Conservation (phyloP, 345 rosid genomes). For the Passiflora organensis region DNA sequence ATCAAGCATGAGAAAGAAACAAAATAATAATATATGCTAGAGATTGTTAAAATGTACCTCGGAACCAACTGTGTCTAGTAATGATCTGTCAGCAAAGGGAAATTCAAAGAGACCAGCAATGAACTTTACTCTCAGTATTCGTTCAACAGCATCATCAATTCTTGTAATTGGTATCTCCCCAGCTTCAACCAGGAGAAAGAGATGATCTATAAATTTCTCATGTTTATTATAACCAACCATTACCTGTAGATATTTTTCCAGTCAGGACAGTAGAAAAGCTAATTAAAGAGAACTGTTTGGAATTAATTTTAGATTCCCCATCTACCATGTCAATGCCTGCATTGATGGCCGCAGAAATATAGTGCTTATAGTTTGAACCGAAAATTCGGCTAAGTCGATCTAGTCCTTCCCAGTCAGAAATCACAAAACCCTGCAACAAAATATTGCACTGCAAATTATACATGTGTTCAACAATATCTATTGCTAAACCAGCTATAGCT, state of each 20-base stretch:
- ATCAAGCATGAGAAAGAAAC: conserved; percentile 3
- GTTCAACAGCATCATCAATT: conserved; percentile 72
- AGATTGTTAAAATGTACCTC: conserved; percentile 36
- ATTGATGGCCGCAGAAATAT: conserved; percentile 56
- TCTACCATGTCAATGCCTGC: conserved; percentile 94
- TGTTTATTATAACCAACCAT: conserved; percentile 74
- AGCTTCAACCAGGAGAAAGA: conserved; percentile 51
- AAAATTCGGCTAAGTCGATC: conserved; percentile 54
- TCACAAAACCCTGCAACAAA: conserved; percentile 61
- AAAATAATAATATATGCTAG: not conserved
- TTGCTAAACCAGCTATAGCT: not conserved
- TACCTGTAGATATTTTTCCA: conserved; percentile 41
- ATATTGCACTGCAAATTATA: conserved; percentile 3
- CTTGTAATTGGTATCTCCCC: conserved; percentile 68
- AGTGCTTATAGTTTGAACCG: conserved; percentile 63
- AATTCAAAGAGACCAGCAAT: conserved; percentile 72
- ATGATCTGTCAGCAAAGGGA: conserved; percentile 66
- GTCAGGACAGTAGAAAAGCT: conserved; percentile 12
- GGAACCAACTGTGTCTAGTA: conserved; percentile 70
- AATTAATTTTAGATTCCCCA: not conserved
- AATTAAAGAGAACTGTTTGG: conserved; percentile 7
- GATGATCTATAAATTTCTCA: conserved; percentile 44
- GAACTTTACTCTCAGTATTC: conserved; percentile 85
- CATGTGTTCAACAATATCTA: not conserved
- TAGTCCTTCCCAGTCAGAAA: conserved; percentile 86